A percentile compares a stretch with the other conserved stretches of the same genome.
Evolutionary conservation across 148 eudicot genomes (phyloP).

Genomic region (Rhododendron kiyosumense): DNA sequence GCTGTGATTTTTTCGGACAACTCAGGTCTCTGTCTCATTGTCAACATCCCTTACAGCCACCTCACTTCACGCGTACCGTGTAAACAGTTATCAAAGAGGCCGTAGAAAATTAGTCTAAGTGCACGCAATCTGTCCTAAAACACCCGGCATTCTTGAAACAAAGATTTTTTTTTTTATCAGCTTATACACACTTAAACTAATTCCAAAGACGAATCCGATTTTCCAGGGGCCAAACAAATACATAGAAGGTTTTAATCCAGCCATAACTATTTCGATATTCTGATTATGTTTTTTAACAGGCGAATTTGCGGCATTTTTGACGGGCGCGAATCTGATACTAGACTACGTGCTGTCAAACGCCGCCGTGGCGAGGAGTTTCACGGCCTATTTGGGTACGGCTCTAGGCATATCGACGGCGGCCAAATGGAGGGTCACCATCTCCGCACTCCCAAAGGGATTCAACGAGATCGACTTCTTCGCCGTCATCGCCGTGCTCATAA

Average conservation of each 20-base stretch:
- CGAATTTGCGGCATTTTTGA: conserved; percentile 74
- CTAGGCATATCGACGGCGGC: conserved; percentile 50
- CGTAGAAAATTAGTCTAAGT: too few species aligned
- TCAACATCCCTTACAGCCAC: too few species aligned
- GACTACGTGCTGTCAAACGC: conserved; percentile 88
- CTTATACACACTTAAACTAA: too few species aligned
- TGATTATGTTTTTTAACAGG: conserved; percentile 23
- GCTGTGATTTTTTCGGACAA: background rate
- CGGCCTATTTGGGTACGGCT: conserved; percentile 67
- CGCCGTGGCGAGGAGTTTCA: conserved; percentile 79
- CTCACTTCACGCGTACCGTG: too few species aligned
- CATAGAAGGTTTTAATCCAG: background rate
- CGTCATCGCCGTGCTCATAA: conserved; percentile 55
- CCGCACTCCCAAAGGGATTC: conserved; percentile 66
- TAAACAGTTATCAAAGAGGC: too few species aligned
- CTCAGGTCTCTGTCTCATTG: too few species aligned
- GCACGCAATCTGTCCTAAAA: background rate
- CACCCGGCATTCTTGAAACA: too few species aligned
- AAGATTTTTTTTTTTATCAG: too few species aligned
- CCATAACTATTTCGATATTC: background rate
- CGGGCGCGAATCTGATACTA: conserved; percentile 69
- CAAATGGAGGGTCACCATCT: conserved; percentile 54
- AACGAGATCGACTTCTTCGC: conserved; percentile 81
- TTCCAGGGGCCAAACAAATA: background rate
- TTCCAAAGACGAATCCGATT: too few species aligned